A percentile compares a stretch with the other conserved stretches of the same genome.
Evolutionary conservation across 805 yeast genomes (phyloP).

Genomic region (Metschnikowia orientalis): DNA sequence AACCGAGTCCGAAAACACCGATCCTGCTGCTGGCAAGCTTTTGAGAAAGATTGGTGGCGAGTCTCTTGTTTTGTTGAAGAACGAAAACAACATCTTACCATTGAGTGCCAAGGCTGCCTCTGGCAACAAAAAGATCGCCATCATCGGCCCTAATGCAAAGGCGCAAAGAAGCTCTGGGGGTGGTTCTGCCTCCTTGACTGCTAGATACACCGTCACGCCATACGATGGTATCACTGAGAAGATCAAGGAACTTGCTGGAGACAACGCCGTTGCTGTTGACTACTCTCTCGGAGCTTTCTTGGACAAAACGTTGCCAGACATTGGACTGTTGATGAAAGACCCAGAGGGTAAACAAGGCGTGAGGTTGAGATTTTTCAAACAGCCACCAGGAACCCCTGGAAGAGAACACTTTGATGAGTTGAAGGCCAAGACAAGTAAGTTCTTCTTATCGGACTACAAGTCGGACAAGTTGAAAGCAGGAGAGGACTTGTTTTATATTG

Average conservation of each 20-base stretch:
- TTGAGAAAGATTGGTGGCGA: constrained; percentile 27
- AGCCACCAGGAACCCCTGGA: constrained; percentile 23
- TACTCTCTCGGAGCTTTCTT: constrained; percentile 33
- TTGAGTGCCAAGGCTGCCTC: constrained; percentile 20
- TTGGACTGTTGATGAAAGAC: constrained; percentile 20
- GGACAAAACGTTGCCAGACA: constrained; percentile 30
- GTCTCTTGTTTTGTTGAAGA: constrained; percentile 53
- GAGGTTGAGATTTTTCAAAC: constrained; percentile 23
- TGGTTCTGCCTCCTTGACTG: constrained; percentile 55
- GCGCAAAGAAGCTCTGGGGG: constrained; percentile 52
- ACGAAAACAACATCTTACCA: constrained; percentile 46
- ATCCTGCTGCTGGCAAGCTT: constrained; percentile 13
- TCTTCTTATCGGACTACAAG: constrained; percentile 20
- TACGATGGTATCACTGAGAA: constrained; percentile 41
- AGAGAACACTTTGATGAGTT: constrained; percentile 25
- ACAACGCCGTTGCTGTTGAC: constrained; percentile 16
- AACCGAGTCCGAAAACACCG: constrained; percentile 23
- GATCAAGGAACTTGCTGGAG: constrained; percentile 17
- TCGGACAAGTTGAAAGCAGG: constrained; percentile 9
- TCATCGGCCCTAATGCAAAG: constrained; percentile 60
- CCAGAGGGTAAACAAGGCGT: constrained; percentile 27
- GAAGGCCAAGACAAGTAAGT: constrained; percentile 13
- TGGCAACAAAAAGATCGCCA: constrained; percentile 39
- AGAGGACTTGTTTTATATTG: constrained; percentile 37
- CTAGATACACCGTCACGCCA: constrained; percentile 49